phyloP scores from a whole-genome alignment of 805 yeast genomes.

The Ogataea degrootiae region DNA sequence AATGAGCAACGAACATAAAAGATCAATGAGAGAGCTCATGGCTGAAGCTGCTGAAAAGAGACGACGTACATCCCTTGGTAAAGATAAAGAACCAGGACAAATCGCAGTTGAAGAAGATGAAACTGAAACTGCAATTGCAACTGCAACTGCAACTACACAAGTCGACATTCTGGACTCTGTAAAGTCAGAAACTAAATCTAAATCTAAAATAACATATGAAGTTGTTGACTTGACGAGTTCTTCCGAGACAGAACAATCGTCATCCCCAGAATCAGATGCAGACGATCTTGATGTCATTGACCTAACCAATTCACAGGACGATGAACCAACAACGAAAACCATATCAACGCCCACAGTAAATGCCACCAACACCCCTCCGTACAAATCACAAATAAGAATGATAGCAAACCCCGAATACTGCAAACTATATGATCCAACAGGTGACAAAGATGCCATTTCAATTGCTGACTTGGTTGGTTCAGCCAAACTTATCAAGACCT shows the following conservation, averaged over 20 bases:
- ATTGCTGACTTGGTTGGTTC: slow-evolving; percentile 26
- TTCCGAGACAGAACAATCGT: no score
- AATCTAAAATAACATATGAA: no score
- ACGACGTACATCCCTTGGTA: not conserved
- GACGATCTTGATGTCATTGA: no score
- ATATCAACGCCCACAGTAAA: not conserved
- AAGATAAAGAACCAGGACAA: slow-evolving; percentile 1
- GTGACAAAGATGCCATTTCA: slow-evolving; percentile 24
- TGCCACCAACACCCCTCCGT: not conserved
- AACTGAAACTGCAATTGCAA: not conserved
- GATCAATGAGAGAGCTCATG: slow-evolving; percentile 13
- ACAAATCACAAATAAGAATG: slow-evolving; percentile 24
- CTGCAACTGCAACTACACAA: not conserved
- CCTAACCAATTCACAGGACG: no score
- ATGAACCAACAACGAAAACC: no score
- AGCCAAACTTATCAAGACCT: slow-evolving; percentile 18
- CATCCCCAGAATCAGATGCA: no score
- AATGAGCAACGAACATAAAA: no score
- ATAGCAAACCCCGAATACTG: slow-evolving; percentile 22
- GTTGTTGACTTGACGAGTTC: no score
- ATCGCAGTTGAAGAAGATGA: not conserved
- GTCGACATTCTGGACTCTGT: not conserved
- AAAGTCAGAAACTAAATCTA: no score
- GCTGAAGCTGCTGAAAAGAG: slow-evolving; percentile 24
- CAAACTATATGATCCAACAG: slow-evolving; percentile 12